phyloP scores from a whole-genome alignment of 192 early-diverging fungal species.

The Coemansia sp. region DNA sequence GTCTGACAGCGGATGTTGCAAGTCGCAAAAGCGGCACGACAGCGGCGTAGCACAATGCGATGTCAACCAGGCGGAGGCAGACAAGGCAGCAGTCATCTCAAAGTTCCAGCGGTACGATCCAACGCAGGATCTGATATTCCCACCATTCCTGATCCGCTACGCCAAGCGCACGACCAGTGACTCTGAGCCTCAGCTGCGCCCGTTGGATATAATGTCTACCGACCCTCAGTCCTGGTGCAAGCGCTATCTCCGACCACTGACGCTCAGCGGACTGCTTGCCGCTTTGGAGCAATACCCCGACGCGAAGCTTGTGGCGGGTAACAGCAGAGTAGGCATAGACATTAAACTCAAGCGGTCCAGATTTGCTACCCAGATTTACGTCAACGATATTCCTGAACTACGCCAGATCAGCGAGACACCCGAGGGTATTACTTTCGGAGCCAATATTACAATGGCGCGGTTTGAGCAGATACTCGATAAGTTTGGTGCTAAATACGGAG shows the following conservation, averaged over 20 bases:
- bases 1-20: not conserved
- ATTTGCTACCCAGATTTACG: constrained; percentile 67
- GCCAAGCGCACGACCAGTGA: constrained; percentile 22
- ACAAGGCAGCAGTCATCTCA: constrained; percentile 33
- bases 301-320: constrained; percentile 81
- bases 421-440: constrained; percentile 62
- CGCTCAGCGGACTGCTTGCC: constrained; percentile 57
- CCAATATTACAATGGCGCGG: constrained; percentile 65
- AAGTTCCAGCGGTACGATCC: constrained; percentile 66
- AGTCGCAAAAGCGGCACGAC: not conserved
- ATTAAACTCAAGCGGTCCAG: constrained; percentile 71
- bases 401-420: constrained; percentile 48
- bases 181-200: constrained; percentile 19
- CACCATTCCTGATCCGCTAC: constrained; percentile 65
- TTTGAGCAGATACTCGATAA: constrained; percentile 44
- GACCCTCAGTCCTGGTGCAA: constrained; percentile 26
- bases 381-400: constrained; percentile 73
- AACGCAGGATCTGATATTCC: constrained; percentile 70
- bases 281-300: constrained; percentile 61
- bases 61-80: constrained; percentile 34
- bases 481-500: constrained; percentile 20
- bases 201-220: constrained; percentile 23
- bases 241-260: constrained; percentile 58
- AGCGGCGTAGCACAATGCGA: not conserved
- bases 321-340: constrained; percentile 84